phyloP scores from a whole-genome alignment of 352 stramenopile genomes.

The Elongisporangium prolatum region DNA sequence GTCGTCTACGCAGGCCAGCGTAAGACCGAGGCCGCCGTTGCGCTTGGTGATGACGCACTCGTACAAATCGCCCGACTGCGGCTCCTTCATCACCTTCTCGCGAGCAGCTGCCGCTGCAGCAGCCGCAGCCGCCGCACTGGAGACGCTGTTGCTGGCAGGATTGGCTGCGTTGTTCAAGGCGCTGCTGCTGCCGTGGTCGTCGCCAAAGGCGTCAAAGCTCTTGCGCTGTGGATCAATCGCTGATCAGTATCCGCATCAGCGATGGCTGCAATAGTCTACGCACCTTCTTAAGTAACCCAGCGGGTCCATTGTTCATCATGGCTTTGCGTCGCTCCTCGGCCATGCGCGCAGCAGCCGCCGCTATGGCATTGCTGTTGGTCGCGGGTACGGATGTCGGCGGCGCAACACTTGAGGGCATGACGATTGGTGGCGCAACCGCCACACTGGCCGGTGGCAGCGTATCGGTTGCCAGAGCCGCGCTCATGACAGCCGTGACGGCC shows the following conservation, averaged over 20 bases:
- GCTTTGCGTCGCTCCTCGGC: not conserved
- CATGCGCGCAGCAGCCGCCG: slow-evolving; percentile 11
- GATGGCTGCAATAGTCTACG: not conserved
- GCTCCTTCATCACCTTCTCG: slow-evolving; percentile 83
- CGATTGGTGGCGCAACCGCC: not conserved
- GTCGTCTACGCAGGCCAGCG: slow-evolving; percentile 75
- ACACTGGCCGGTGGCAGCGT: slow-evolving; percentile 5
- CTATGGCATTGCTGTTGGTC: slow-evolving; percentile 6
- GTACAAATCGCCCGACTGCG: slow-evolving; percentile 76
- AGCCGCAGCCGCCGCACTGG: slow-evolving; percentile 16
- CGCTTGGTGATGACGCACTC: slow-evolving; percentile 82
- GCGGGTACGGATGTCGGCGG: not conserved
- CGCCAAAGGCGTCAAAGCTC: slow-evolving; percentile 37
- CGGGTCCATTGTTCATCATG: not conserved
- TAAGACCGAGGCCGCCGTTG: slow-evolving; percentile 69
- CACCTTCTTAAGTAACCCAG: slow-evolving; percentile 7
- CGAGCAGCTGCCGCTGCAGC: slow-evolving; percentile 33
- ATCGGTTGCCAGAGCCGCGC: slow-evolving; percentile 5
- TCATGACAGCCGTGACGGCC: slow-evolving; percentile 4
- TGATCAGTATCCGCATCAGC: not conserved
- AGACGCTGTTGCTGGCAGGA: not conserved
- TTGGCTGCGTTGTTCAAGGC: slow-evolving; percentile 12
- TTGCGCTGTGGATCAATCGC: slow-evolving; percentile 33
- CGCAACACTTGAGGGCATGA: not conserved
- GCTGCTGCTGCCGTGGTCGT: slow-evolving; percentile 23